Evolutionary conservation across 1,139 yeast species (phyloP), one percentile per base, ranked within the genome.

Genomic region (Yamadazyma sp.): DNA sequence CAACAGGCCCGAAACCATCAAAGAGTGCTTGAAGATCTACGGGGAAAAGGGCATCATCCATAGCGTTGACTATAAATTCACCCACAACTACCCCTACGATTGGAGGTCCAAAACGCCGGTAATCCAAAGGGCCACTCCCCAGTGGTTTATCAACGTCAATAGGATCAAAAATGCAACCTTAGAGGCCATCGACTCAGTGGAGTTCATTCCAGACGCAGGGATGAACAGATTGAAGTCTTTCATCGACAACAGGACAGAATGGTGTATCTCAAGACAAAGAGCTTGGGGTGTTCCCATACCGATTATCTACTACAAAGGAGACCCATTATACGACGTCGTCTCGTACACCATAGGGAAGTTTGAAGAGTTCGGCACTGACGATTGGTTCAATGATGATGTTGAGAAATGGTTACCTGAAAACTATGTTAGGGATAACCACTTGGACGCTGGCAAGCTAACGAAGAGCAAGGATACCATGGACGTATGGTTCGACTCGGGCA

Each of bases 281-380:
- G 75, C 80, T n/a, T 92, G 99, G 99, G 99, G 99, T 35, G 98
- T 92, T 29, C 98, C 98, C 1, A 85, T 92, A 33, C 98, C 98
- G 0, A 92, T 87, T 0, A 64, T 92, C 4, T 87, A 85, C 59
- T 64, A 79, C 45, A 74, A 73, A 38, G 69, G 69, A 14, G 79
- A 76, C 41, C 83, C 89, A 1, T 48, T 86, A 14, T 62, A 79
- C 51, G 80, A 77, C 33, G 65, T 69, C 15, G 75, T 87, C n/a
- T 69, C 65, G 10, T 69, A 75, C 46, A 75, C 84, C 17, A 79
- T 86, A 34, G 49, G 54, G 2, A 72, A 67, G 34, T 72, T 88
- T 28, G 73, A 72, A 29, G 69, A 70, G 46, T 78, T 56, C 42
- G 87, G 95, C 10, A 81, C 87, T 1, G 86, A 87, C 49, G 76